Conservation (phyloP, 202 grass and related monocot species). For the Schoenoplectus triqueter region DNA sequence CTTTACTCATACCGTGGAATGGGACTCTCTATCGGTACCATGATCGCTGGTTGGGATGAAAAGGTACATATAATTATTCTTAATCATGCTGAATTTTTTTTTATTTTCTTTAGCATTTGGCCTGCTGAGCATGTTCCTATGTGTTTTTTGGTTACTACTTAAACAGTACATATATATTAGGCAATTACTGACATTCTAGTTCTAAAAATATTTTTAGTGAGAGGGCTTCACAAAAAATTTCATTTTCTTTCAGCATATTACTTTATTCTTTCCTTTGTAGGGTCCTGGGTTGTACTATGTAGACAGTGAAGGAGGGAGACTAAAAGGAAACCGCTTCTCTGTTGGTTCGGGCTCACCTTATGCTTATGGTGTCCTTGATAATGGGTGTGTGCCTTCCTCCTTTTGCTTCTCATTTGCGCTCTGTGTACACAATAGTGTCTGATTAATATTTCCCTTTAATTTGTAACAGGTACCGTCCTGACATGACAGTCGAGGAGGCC, state of each 20-base stretch:
- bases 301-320: constrained; percentile 95
- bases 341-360: constrained; percentile 95
- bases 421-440: not conserved
- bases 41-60: constrained; percentile 98
- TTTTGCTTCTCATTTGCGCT: not conserved
- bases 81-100: not conserved
- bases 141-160: not conserved
- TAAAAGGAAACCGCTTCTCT: constrained; percentile 81
- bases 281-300: constrained; percentile 97
- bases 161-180: not conserved
- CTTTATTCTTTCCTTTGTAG: constrained; percentile 43
- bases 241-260: not conserved
- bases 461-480: constrained; percentile 65
- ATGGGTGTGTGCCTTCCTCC: constrained; percentile 51
- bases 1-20: constrained; percentile 90
- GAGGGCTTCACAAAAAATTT: not conserved
- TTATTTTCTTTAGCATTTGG: not conserved
- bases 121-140: not conserved
- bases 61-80: constrained; percentile 49
- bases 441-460: constrained; percentile 4
- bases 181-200: not conserved
- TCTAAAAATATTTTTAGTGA: not conserved
- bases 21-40: constrained; percentile 92
- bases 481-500: constrained; percentile 85
- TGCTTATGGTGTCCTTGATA: constrained; percentile 87